Evolutionary conservation across 2,329 filamentous ascomycete species (phyloP), one percentile per base, ranked within the genome.

Genomic region (Calonectria crousiana): DNA sequence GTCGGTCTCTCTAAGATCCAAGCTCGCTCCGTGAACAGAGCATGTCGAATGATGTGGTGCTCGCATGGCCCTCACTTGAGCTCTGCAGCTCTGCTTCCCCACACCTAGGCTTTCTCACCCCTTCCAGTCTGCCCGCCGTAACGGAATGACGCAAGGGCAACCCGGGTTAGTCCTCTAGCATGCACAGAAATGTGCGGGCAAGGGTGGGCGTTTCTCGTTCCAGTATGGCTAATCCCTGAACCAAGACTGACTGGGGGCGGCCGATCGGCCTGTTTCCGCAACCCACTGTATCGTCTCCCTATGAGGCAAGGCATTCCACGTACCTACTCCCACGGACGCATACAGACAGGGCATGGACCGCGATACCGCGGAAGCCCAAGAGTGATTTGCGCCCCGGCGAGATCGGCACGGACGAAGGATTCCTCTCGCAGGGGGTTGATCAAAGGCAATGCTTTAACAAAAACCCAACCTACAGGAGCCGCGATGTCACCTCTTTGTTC

Each of bases 61-160:
- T 56, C 36, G 20, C 38, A 51, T 73, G 72, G 71, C 65, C 71
- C 65, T 56, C 51, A 49, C 60, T 52, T 52, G 58, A 76, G 69
- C 36, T 44, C 60, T 8, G 20, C 44, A 60, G 32, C 56, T 60
- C n/a, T 60, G 34, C 56, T 75, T 76, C 79, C 75, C 79, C 79
- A 81, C 79, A 78, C 49, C 76, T 73, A 79, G 79, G 79, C 79
- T 78, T 80, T 80, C 74, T 79, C 62, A 49, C 74, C 75, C 67
- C 67, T 66, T 65, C 69, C 41, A 76, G 69, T 80, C 75, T 77
- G 78, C 77, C 78, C 75, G 41, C 49, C 53, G 56, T 53, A 34
- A 72, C 66, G 58, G 60, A 73, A 77, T 81, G 78, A 79, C 76
- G 79, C 79, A 79, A 80, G 78, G 79, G 73, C 67, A 73, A 66